Base-by-base conservation (phyloP, 2,329 filamentous ascomycete species). In the Alternaria burnsii region DNA sequence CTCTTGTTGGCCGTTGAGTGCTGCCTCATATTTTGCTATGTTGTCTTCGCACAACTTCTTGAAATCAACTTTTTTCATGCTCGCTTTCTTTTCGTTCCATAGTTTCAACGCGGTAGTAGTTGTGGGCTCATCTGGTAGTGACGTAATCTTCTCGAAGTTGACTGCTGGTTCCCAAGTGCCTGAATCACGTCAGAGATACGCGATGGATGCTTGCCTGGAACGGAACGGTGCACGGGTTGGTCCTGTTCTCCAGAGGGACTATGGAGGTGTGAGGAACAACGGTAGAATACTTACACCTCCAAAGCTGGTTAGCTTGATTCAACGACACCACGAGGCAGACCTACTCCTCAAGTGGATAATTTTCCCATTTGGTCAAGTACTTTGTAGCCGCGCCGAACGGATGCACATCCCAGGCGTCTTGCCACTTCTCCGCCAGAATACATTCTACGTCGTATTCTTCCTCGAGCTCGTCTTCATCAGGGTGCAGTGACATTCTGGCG, bases 311-410 rank as follows among this genome's bases (percentile, higher is more conserved):
- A 55, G 24, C 46, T 32, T 16, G 30, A 14, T 36, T 46, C 30
- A 20, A 46, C 12, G 4, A 47, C 22, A 28, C 11, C n/a, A 47
- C 16, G 10, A 5, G 28, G 48, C 20, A 36, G 11, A 55, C 63
- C 61, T 65, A 74, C 71, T 63, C 54, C 42, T 75, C 58, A 28
- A 88, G 62, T 1, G 82, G 79, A 69, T 89, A 93, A 2, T 80
- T 83, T 26, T 81, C 79, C 90, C 90, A 93, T 60, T 86, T 83
- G 22, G 91, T 84, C 1, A 93, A 82, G 70, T 87, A 92, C 24
- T 79, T 56, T 68, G 76, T 55, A 4, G 32, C 55, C 22, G 55
- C 46, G 5, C 22, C 43, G 20, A 34, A 77, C 11, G 73, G 73
- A 4, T 71, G 55, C 9, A 74, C 61, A 1, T 66, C 77, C 47